Evolutionary conservation across 2,329 filamentous ascomycete species (phyloP).

Genomic region (Ascochyta fabae): DNA sequence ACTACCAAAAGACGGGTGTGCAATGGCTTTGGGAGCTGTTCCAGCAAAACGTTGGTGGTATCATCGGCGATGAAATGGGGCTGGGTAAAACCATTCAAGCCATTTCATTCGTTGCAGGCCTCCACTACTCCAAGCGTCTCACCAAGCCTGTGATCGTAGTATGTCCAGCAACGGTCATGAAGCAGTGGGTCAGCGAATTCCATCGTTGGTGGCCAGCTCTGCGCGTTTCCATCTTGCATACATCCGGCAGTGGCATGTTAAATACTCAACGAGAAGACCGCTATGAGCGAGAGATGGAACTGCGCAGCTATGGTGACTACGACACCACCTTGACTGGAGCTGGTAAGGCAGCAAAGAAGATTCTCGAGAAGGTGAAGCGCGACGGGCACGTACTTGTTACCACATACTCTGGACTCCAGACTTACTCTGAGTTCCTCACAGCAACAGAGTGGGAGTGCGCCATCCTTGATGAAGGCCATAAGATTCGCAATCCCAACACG

Average conservation of each 20-base stretch:
- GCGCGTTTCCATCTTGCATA: slow-evolving; percentile 91
- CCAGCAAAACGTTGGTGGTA: slow-evolving; percentile 87
- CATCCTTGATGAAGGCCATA: slow-evolving; percentile 95
- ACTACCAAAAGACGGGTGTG: slow-evolving; percentile 96
- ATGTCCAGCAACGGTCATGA: slow-evolving; percentile 90
- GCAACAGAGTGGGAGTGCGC: slow-evolving; percentile 91
- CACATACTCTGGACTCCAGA: slow-evolving; percentile 94
- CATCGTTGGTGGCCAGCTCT: slow-evolving; percentile 99
- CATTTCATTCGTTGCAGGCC: slow-evolving; percentile 82
- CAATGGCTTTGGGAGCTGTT: slow-evolving; percentile 96
- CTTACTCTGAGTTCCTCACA: slow-evolving; percentile 82
- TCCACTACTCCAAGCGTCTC: slow-evolving; percentile 90
- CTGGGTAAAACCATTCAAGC: slow-evolving; percentile 91
- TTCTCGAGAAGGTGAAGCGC: slow-evolving; percentile 80
- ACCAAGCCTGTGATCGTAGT: slow-evolving; percentile 88
- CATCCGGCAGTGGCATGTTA: slow-evolving; percentile 95
- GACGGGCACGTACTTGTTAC: slow-evolving; percentile 94
- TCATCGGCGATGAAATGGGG: slow-evolving; percentile 98
- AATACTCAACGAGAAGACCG: slow-evolving; percentile 69
- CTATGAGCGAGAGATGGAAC: slow-evolving; percentile 67
- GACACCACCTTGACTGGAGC: slow-evolving; percentile 58
- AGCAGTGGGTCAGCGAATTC: slow-evolving; percentile 98
- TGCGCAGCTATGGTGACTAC: slow-evolving; percentile 54
- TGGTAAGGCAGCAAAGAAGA: slow-evolving; percentile 74
- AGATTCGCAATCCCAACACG: slow-evolving; percentile 95